These are phyloP conservation scores for Calonectria ilicicola DNA, from an alignment of 2,329 filamentous ascomycete species.

Conservation along the genomic window DNA sequence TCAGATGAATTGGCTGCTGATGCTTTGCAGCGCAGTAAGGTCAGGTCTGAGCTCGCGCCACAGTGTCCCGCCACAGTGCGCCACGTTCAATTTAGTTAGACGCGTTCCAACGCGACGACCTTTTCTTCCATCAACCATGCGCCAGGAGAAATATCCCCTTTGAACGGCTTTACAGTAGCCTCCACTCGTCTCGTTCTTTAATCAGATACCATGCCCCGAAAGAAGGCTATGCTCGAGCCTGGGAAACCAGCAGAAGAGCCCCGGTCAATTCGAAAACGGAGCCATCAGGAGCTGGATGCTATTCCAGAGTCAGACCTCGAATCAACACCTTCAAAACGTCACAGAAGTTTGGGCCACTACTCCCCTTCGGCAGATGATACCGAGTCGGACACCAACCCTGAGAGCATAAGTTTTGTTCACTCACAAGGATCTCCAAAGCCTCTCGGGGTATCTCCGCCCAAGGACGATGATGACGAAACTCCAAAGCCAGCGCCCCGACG, in stretches of 20 bases:
- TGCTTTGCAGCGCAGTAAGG: neutral
- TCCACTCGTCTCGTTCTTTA: neutral
- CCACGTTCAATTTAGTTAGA: constrained; percentile 42
- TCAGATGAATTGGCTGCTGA: constrained; percentile 14
- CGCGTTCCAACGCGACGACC: constrained; percentile 41
- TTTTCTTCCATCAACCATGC: constrained; percentile 20
- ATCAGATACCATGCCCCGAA: constrained; percentile 32
- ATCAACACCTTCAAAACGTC: constrained; percentile 49
- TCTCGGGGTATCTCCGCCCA: constrained; percentile 26
- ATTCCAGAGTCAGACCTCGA: constrained; percentile 43
- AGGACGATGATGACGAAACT: constrained; percentile 41
- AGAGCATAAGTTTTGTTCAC: constrained; percentile 27
- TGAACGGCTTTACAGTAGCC: neutral
- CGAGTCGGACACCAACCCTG: constrained; percentile 35
- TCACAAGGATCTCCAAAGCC: constrained; percentile 13
- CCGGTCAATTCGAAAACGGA: constrained; percentile 39
- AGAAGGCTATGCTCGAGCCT: constrained; percentile 32
- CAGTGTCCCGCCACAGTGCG: constrained; percentile 36
- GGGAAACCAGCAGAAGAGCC: constrained; percentile 24
- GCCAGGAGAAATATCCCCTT: neutral
- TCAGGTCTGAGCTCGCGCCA: constrained; percentile 37
- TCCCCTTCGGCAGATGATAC: constrained; percentile 18
- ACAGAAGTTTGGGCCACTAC: constrained; percentile 36
- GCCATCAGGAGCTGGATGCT: constrained; percentile 41
- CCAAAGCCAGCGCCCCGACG: constrained; percentile 50